Percentiles rank a stretch among this genome's conserved stretches.
Evolutionary conservation across 768 basidiomycete species (phyloP).

Genomic region (Serendipita sp.): DNA sequence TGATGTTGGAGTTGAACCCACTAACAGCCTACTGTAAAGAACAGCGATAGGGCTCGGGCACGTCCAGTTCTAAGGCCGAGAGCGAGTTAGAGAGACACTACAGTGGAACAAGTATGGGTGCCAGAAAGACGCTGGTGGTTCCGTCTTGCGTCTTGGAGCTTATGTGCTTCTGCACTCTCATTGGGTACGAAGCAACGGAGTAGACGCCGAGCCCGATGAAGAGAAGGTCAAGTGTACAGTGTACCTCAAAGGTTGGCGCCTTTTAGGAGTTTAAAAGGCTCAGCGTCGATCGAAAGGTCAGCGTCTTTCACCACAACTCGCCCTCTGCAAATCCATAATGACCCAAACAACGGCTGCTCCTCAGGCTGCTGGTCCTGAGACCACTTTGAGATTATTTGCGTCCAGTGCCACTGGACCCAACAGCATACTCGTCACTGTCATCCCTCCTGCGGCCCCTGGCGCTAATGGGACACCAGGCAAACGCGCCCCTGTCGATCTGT

Average conservation of each 20-base stretch:
- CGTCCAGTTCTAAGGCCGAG: too few species aligned
- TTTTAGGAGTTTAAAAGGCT: neutral
- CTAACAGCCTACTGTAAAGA: neutral
- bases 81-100: too few species aligned
- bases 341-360: neutral
- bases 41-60: too few species aligned
- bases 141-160: too few species aligned
- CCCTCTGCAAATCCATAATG: neutral
- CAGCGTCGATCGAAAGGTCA: neutral
- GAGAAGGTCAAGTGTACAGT: too few species aligned
- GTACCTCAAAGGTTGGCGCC: neutral
- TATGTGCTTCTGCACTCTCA: too few species aligned
- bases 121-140: too few species aligned
- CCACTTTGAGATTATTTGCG: neutral
- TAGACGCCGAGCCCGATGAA: too few species aligned
- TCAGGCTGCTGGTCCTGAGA: neutral
- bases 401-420: neutral
- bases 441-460: neutral
- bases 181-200: too few species aligned
- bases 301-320: neutral
- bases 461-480: neutral
- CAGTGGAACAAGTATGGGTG: too few species aligned
- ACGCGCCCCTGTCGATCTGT: constrained; percentile 10
- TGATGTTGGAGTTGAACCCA: neutral
- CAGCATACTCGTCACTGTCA: neutral